Percentiles rank a stretch among this genome's conserved stretches.
phyloP scores from a whole-genome alignment of 345 rosid species.

The Theobroma cacao region DNA sequence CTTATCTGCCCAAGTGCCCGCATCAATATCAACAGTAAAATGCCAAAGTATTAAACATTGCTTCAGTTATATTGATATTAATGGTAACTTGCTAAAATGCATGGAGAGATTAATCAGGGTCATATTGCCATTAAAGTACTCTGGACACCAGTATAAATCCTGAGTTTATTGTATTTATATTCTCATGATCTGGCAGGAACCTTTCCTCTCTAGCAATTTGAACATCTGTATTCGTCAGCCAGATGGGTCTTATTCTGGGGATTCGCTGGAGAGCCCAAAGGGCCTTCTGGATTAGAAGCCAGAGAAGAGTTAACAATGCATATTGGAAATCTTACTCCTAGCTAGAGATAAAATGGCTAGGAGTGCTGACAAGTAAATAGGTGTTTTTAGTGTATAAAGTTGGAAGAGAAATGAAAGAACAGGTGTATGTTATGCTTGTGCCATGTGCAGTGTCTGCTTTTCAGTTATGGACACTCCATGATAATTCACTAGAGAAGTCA shows the following conservation, averaged over 20 bases:
- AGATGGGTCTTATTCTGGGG: slow-evolving; percentile 75
- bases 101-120: neutral
- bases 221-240: slow-evolving; percentile 64
- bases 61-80: neutral
- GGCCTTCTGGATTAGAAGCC: slow-evolving; percentile 41
- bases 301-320: slow-evolving; percentile 31
- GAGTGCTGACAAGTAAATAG: slow-evolving; percentile 46
- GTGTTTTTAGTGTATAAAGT: slow-evolving; percentile 51
- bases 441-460: slow-evolving; percentile 48
- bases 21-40: neutral
- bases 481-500: slow-evolving; percentile 13
- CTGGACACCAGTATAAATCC: neutral
- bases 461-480: slow-evolving; percentile 40
- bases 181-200: slow-evolving; percentile 49
- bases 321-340: slow-evolving; percentile 24
- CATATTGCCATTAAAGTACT: neutral
- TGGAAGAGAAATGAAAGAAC: slow-evolving; percentile 35
- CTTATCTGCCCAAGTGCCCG: too few species aligned
- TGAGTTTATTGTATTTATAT: neutral
- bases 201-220: slow-evolving; percentile 60
- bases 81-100: neutral
- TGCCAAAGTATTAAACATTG: neutral
- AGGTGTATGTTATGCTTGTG: slow-evolving; percentile 26
- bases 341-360: slow-evolving; percentile 24
- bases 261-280: slow-evolving; percentile 48